Percentiles rank a stretch among this genome's conserved stretches.
phyloP scores from a whole-genome alignment of 345 rosid species.

The Dovyalis caffra region DNA sequence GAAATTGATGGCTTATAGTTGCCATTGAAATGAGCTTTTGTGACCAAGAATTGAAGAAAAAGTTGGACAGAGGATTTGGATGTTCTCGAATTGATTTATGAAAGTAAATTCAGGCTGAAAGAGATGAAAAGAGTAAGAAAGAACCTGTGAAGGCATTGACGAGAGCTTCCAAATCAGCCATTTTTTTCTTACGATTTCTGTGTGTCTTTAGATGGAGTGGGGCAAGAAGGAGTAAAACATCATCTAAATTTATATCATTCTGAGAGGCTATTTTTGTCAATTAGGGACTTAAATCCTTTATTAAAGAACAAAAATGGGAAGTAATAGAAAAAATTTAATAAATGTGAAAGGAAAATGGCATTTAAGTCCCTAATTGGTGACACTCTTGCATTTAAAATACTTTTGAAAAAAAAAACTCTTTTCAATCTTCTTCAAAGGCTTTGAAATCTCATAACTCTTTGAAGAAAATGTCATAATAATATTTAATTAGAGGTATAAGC shows the following conservation, averaged over 20 bases:
- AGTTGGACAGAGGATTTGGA: too few species aligned
- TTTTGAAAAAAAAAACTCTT: too few species aligned
- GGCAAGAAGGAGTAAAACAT: background rate
- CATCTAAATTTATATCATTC: slow-evolving; percentile 25
- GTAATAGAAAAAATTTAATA: background rate
- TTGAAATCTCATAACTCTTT: background rate
- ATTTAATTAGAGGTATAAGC: background rate
- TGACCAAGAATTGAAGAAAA: too few species aligned
- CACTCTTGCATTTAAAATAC: too few species aligned
- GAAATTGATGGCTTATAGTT: too few species aligned
- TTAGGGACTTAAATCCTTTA: background rate
- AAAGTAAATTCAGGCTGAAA: background rate
- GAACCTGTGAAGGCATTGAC: slow-evolving; percentile 71
- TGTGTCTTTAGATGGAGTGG: background rate
- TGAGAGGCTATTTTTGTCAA: slow-evolving; percentile 45
- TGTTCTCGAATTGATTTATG: background rate
- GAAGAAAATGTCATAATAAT: background rate
- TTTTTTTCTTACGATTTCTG: slow-evolving; percentile 8
- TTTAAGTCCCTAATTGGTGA: background rate
- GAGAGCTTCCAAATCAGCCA: slow-evolving; percentile 63
- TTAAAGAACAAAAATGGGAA: background rate
- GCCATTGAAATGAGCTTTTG: too few species aligned
- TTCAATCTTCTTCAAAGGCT: background rate
- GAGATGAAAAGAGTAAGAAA: background rate
- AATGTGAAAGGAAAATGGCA: background rate